These are phyloP conservation scores for Boletus subparvulus DNA, from an alignment of 768 basidiomycete genomes.

Conservation along the genomic window DNA sequence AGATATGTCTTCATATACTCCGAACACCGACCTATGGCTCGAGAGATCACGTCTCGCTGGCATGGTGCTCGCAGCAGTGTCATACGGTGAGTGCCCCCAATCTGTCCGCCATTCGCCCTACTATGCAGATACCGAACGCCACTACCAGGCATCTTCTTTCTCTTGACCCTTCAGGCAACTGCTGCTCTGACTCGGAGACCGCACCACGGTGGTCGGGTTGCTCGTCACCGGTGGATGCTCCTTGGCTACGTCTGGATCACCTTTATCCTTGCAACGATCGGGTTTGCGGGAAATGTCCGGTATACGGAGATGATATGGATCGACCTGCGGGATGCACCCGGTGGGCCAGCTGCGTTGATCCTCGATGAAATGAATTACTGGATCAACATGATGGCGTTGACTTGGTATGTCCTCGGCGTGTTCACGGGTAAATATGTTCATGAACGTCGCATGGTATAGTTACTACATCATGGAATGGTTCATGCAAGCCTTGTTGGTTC, in stretches of 20 bases:
- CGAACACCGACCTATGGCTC: conserved; percentile 25
- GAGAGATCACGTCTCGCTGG: conserved; percentile 29
- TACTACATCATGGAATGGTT: conserved; percentile 33
- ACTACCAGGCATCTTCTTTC: conserved; percentile 21
- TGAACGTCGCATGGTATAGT: conserved; percentile 1
- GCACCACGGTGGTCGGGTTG: neutral
- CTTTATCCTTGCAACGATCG: conserved; percentile 29
- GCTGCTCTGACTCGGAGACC: conserved; percentile 5
- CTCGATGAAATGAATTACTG: conserved; percentile 10
- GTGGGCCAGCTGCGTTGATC: conserved; percentile 16
- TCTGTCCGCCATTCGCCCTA: neutral
- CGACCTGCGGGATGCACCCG: conserved; percentile 22
- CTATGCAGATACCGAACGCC: neutral
- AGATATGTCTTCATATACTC: conserved; percentile 19
- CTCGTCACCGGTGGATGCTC: conserved; percentile 6
- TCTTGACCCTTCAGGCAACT: conserved; percentile 22
- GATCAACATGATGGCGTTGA: conserved; percentile 22
- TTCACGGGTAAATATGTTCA: neutral
- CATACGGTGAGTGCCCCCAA: conserved; percentile 16
- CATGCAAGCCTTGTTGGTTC: conserved; percentile 26
- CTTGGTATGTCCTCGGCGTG: conserved; percentile 13
- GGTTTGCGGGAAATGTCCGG: conserved; percentile 23
- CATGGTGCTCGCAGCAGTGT: conserved; percentile 18
- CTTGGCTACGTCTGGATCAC: conserved; percentile 25
- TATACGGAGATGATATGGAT: conserved; percentile 36